Evolutionary conservation across 2,329 filamentous ascomycete genomes (phyloP), one percentile per base, ranked within the genome.

Genomic region (Fusarium keratoplasticum): DNA sequence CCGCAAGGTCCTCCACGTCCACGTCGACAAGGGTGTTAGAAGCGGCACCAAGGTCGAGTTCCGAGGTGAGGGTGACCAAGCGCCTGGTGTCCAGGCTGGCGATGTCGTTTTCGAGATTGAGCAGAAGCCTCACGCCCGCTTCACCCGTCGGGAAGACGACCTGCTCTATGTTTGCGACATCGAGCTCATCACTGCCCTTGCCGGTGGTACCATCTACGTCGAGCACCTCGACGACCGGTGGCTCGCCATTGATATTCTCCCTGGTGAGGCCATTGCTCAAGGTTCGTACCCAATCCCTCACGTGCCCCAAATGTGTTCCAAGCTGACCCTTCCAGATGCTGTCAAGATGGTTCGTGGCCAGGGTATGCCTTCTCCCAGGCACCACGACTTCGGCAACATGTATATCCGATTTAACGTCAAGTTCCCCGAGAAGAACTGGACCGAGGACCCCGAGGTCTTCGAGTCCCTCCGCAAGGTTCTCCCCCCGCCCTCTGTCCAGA

Each of bases 91-190:
- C 62, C 90, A 97, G 82, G 94, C 96, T 18, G 96, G 97, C 76
- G 97, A 99, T 81, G 96, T 99, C 67, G 93, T 98, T 72, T 99
- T 99, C 82, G 95, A 98, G 87, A 98, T 99, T 75, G 96, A 98
- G 85, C 95, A 98, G 89, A 99, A 99, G 90, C 95, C 95, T n/a
- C 96, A 99, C 84, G 75, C 93, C 31, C 93, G 96, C 73, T 99
- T 99, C 89, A 95, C 96, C 82, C 94, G 96, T 78, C 97, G 96
- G 84, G 95, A 97, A 33, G 96, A 99, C 81, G 96, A 99, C 80
- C 89, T 99, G 20, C 94, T 98, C 82, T 98, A 96, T 88, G 93
- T 96, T 72, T 95, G 94, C 77, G 95, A 98, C 75, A 97, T 99
- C 75, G 96, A 99, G 80, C 92, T 99, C 52, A 91, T 98, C 71